These are phyloP conservation scores for Bretschneidera sinensis DNA, from an alignment of 345 rosid species.

Conservation along the genomic window DNA sequence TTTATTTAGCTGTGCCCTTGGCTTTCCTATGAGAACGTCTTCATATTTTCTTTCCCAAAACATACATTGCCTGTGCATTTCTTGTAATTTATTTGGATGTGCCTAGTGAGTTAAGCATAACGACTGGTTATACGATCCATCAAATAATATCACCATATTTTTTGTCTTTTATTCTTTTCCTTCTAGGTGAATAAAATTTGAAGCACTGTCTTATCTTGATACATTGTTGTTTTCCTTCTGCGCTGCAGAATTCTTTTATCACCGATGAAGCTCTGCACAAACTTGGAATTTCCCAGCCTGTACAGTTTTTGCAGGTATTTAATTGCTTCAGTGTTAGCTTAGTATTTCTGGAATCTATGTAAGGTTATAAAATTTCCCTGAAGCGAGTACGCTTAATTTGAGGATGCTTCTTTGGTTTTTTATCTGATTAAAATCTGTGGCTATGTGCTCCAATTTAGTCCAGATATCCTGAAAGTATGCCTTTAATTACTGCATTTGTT, in stretches of 20 bases:
- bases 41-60: no score
- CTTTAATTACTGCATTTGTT: slow-evolving; percentile 65
- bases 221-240: slow-evolving; percentile 14
- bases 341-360: slow-evolving; percentile 11
- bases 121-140: not conserved
- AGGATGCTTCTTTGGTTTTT: slow-evolving; percentile 17
- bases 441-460: slow-evolving; percentile 58
- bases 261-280: slow-evolving; percentile 70
- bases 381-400: slow-evolving; percentile 1
- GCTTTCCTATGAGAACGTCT: no score
- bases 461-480: slow-evolving; percentile 88
- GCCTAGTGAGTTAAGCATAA: no score
- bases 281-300: slow-evolving; percentile 87
- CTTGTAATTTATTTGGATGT: no score
- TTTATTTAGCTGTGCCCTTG: no score
- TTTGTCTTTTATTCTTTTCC: slow-evolving; percentile 4
- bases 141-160: slow-evolving; percentile 12
- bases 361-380: slow-evolving; percentile 5
- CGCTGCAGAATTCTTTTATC: slow-evolving; percentile 77
- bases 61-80: no score
- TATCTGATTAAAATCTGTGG: slow-evolving; percentile 38
- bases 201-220: slow-evolving; percentile 8
- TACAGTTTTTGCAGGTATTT: slow-evolving; percentile 86
- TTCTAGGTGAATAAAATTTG: slow-evolving; percentile 11
- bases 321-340: slow-evolving; percentile 13